These are phyloP conservation scores for Stagonosporopsis vannaccii DNA, from an alignment of 2,329 filamentous ascomycete genomes.

Conservation along the genomic window DNA sequence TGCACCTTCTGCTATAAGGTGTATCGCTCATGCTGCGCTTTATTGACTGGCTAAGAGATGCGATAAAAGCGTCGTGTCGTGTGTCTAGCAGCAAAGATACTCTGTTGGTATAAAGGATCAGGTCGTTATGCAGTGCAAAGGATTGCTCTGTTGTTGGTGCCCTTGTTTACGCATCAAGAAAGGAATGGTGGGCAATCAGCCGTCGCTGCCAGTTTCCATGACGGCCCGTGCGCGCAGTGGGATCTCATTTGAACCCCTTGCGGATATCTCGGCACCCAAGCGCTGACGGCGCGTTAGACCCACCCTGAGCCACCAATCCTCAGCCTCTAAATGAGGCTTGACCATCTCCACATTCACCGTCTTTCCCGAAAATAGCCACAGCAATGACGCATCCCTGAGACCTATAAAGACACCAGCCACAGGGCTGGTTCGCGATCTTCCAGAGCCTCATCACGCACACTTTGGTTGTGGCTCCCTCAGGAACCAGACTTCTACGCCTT, in stretches of 20 bases:
- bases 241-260: neutral
- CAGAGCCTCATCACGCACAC: constrained; percentile 8
- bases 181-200: neutral
- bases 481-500: neutral
- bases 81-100: neutral
- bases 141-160: neutral
- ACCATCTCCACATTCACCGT: constrained; percentile 13
- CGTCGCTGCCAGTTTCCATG: neutral
- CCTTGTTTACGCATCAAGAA: neutral
- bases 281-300: constrained; percentile 23
- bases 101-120: neutral
- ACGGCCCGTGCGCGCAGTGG: neutral
- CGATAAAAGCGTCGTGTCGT: neutral
- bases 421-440: constrained; percentile 1
- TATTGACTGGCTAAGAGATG: neutral
- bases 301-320: constrained; percentile 28
- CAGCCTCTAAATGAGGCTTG: constrained; percentile 21
- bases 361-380: constrained; percentile 9
- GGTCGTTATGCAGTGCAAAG: neutral
- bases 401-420: constrained; percentile 22
- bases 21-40: neutral
- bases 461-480: constrained; percentile 1
- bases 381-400: constrained; percentile 18
- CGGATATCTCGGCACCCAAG: constrained; percentile 29
- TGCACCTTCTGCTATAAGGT: neutral